Evolutionary conservation across 1,284 basidiomycete genomes (phyloP), one percentile per base, ranked within the genome.

Genomic region (Chalciporus sp.): DNA sequence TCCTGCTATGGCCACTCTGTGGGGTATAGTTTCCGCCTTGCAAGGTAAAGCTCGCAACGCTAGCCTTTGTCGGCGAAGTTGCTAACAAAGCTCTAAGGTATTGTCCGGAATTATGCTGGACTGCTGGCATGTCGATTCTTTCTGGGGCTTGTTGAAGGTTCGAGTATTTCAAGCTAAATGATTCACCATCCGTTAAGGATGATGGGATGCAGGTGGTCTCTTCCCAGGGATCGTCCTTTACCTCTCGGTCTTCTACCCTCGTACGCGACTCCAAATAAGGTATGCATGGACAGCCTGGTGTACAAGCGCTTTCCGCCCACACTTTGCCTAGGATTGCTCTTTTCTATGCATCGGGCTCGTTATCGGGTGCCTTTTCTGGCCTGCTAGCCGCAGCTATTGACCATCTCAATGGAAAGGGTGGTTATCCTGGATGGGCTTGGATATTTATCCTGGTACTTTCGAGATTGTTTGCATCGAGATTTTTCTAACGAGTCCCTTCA

Each of bases 291-390:
- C 33, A 7, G 23, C 23, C 45, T 8, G 44, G 1, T 10, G 1
- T 31, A 5, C 7, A 2, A 3, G 3, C 9, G 5, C 20, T 31
- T 41, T 16, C 39, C 46, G 26, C 16, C 14, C 53, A 7, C 60
- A 7, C 8, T 29, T 31, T 4, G 3, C 9, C 41, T 23, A 83
- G 81, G 42, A 71, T 82, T 40, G 75, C 81, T 11, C 61, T 75
- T 7, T 82, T 86, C 69, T 85, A 81, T 60, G 79, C 78, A 0
- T 72, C 78, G 0, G 77, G 83, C 16, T 82, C 83, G 1, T 69
- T 87, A 16, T 77, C 85, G 0, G 76, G 81, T 0, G 82, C 85
- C 0, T 88, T 88, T 61, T 84, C 82, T 7, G 85, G 86, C 3
- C 68, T 88, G 10, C 73, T 88, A 12, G 84, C 85, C 0, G 81